A percentile compares a stretch with the other conserved stretches of the same genome.
These are phyloP conservation scores for Physaria fendleri DNA, from an alignment of 345 rosid species.

Conservation along the genomic window DNA sequence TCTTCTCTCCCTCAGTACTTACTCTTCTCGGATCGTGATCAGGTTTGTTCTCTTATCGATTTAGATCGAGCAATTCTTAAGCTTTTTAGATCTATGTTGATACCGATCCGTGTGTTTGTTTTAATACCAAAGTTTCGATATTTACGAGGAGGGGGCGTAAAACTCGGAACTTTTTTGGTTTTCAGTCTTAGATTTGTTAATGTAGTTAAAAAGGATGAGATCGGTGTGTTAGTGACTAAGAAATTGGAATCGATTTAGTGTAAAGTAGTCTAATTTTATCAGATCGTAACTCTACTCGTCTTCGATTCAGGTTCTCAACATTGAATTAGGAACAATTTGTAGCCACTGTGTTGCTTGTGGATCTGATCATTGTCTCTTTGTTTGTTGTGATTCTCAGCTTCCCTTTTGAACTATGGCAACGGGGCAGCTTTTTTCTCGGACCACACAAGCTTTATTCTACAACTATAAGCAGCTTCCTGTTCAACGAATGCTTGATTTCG, in stretches of 20 bases:
- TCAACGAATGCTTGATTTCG: conserved; percentile 99
- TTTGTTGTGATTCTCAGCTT: conserved; percentile 30
- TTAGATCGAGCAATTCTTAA: not conserved
- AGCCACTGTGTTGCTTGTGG: too few relatives aligned
- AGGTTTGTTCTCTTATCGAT: not conserved
- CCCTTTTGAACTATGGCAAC: conserved; percentile 61
- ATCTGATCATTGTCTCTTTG: conserved; percentile 5
- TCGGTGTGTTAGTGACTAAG: conserved; percentile 1
- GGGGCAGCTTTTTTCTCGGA: conserved; percentile 84
- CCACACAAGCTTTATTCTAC: conserved; percentile 90
- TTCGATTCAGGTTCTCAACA: not conserved
- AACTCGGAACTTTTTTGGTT: not conserved
- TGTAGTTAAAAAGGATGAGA: not conserved
- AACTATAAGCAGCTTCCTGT: conserved; percentile 96
- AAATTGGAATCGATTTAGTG: too few relatives aligned
- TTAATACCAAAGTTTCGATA: conserved; percentile 26
- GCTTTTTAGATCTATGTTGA: conserved; percentile 17
- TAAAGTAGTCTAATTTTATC: not conserved
- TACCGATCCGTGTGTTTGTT: conserved; percentile 10
- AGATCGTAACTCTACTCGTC: too few relatives aligned
- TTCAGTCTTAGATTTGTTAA: conserved; percentile 1
- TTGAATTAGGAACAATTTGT: not conserved
- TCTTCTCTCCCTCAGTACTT: too few relatives aligned
- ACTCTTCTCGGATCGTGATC: conserved; percentile 9
- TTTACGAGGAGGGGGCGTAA: conserved; percentile 20